Percentiles rank a stretch among this genome's conserved stretches.
These are phyloP conservation scores for Massarina eburnea DNA, from an alignment of 2,329 filamentous ascomycete genomes.

Conservation along the genomic window DNA sequence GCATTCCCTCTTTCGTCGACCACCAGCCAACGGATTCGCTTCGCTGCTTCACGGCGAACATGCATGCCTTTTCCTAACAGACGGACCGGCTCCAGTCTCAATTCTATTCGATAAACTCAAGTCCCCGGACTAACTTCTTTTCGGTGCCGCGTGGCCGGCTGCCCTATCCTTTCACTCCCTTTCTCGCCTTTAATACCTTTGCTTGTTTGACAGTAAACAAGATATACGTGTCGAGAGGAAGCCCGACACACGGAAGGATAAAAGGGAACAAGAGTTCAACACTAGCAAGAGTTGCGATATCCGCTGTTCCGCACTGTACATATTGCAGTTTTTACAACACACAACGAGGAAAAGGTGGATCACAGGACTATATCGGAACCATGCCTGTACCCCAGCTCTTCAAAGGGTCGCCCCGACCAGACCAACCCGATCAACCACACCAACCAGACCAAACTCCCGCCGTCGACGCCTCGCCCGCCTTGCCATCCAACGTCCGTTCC, in stretches of 20 bases:
- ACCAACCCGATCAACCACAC: slow-evolving; percentile 10
- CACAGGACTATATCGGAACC: too few relatives aligned
- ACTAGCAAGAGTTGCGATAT: background rate
- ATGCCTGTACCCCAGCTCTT: slow-evolving; percentile 39
- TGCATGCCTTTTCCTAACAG: slow-evolving; percentile 32
- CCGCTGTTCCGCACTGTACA: too few relatives aligned
- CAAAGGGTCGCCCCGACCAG: slow-evolving; percentile 35
- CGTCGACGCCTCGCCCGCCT: slow-evolving; percentile 20
- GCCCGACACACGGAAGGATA: slow-evolving; percentile 24
- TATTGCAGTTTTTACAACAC: too few relatives aligned
- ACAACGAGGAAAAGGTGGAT: background rate
- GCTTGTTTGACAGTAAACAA: slow-evolving; percentile 18
- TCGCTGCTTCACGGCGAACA: slow-evolving; percentile 8
- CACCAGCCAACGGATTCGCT: slow-evolving; percentile 16
- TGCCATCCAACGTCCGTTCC: slow-evolving; percentile 25
- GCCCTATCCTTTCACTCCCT: slow-evolving; percentile 14
- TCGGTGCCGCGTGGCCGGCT: slow-evolving; percentile 27
- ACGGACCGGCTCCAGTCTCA: slow-evolving; percentile 38
- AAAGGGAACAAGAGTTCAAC: slow-evolving; percentile 22
- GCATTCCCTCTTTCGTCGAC: background rate
- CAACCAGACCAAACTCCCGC: background rate
- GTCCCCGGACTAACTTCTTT: too few relatives aligned
- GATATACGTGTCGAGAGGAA: slow-evolving; percentile 19
- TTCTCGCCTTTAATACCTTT: slow-evolving; percentile 23
- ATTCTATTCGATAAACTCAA: too few relatives aligned